Conservation (phyloP, 1,284 basidiomycete species). For the Cutaneotrichosporon spelunceum region DNA sequence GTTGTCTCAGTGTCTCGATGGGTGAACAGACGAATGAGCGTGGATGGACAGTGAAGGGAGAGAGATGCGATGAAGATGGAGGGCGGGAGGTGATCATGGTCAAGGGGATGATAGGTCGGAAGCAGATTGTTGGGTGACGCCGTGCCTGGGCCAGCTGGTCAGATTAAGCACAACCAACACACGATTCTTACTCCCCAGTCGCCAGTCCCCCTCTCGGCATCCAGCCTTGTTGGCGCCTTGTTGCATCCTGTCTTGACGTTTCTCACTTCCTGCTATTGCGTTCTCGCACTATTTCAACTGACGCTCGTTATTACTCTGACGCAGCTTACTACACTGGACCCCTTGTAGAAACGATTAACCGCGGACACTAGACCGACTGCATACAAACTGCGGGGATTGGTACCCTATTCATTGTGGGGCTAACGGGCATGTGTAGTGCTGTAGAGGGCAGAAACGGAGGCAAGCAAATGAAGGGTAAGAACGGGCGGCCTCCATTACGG, state of each 20-base stretch:
- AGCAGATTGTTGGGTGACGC: not conserved
- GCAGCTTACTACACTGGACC: slow-evolving; percentile 7
- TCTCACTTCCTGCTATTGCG: not conserved
- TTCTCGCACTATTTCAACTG: not conserved
- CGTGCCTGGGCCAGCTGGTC: no score
- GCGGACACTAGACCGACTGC: no score
- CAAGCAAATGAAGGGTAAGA: no score
- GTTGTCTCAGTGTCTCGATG: not conserved
- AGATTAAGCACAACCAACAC: no score
- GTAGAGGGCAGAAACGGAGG: no score
- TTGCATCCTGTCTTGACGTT: not conserved
- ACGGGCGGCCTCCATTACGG: no score
- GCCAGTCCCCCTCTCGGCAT: not conserved
- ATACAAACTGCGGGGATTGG: no score
- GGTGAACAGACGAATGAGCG: not conserved
- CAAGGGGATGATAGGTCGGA: not conserved
- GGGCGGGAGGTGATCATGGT: not conserved
- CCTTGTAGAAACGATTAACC: no score
- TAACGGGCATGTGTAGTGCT: no score
- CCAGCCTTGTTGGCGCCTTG: no score
- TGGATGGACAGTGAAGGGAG: not conserved
- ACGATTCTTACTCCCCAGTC: no score
- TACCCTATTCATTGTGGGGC: no score
- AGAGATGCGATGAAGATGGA: not conserved
- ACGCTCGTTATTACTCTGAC: slow-evolving; percentile 5